Conservation (phyloP, 306 rosid genomes). For the Casuarina equisetifolia region DNA sequence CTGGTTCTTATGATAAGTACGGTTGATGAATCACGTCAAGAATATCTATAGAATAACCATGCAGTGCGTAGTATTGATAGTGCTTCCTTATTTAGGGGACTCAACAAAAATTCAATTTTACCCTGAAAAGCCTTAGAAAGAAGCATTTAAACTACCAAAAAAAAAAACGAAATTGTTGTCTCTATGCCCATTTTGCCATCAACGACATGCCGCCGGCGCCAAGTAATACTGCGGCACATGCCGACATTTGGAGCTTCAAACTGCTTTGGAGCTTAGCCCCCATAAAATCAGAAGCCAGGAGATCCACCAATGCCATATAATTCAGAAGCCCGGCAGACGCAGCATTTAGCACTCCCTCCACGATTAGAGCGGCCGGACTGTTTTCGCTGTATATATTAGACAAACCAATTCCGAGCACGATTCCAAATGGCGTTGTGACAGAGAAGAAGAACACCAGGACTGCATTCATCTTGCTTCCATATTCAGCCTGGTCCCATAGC, state of each 20-base stretch:
- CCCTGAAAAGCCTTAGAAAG: background rate
- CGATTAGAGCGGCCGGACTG: slow-evolving; percentile 53
- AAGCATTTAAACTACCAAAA: background rate
- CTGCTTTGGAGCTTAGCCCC: slow-evolving; percentile 50
- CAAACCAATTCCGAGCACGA: slow-evolving; percentile 54
- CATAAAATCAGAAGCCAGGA: slow-evolving; percentile 59
- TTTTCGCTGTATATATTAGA: slow-evolving; percentile 50
- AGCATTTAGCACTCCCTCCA: slow-evolving; percentile 65
- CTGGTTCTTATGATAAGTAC: too few relatives aligned
- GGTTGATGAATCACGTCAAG: too few relatives aligned
- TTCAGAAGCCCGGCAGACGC: slow-evolving; percentile 64
- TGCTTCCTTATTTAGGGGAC: too few relatives aligned
- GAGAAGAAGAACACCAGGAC: slow-evolving; percentile 63
- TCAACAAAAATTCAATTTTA: too few relatives aligned
- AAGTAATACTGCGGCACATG: slow-evolving; percentile 51
- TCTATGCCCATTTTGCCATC: slow-evolving; percentile 73
- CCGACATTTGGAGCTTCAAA: slow-evolving; percentile 43
- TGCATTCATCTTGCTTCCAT: slow-evolving; percentile 40
- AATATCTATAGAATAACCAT: too few relatives aligned
- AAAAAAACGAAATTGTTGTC: background rate
- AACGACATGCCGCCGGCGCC: slow-evolving; percentile 70
- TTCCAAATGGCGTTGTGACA: slow-evolving; percentile 65
- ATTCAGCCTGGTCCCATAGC: slow-evolving; percentile 46
- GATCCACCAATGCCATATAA: slow-evolving; percentile 68
- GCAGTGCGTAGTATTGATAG: too few relatives aligned